Evolutionary conservation across 352 stramenopile species (phyloP), one percentile per base, ranked within the genome.

Genomic region (Pythium chondricola): DNA sequence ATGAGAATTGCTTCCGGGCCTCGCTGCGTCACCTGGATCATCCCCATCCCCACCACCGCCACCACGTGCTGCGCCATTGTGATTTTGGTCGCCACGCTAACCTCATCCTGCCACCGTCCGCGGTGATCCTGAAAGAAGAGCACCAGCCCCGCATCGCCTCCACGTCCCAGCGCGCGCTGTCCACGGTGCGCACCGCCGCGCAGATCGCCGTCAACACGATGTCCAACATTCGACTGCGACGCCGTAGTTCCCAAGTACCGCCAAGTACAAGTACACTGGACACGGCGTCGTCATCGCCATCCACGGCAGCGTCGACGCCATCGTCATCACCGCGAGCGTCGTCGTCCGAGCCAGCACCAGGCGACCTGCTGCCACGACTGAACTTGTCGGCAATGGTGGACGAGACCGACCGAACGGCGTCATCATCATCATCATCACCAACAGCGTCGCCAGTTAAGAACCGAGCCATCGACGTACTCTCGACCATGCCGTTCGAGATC

Each of bases 1-100:
- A 92, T 43, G 81, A 90, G 50, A 75, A 84, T 25, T 90, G 81
- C 48, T 90, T 86, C 52, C 45, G 52, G n/a, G 60, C 71, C 54
- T 53, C 65, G 4, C 35, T 79, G 20, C 40, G 61, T 39, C 53
- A 62, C 32, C 54, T 58, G 31, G 39, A 56, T 11, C 61, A 65
- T 39, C 18, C 40, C 11, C 60, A 74, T 33, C 48, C 35, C 33
- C 18, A 50, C 26, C 29, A 33, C 27, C 25, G 14, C 18, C 32
- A 22, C 22, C 47, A 62, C 43, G 55, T 83, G 14, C 53, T 87
- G 17, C 69, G 69, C 20, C 62, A 69, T n/a, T 90, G 81, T 40
- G 74, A 87, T 43, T 86, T 88, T 38, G 76, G 78, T 2, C 73
- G 66, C 24, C 81, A 88, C 43, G 69, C 59, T 3, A 76, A 75